phyloP scores from a whole-genome alignment of 345 rosid species.

The Diplotaxis tenuifolia region DNA sequence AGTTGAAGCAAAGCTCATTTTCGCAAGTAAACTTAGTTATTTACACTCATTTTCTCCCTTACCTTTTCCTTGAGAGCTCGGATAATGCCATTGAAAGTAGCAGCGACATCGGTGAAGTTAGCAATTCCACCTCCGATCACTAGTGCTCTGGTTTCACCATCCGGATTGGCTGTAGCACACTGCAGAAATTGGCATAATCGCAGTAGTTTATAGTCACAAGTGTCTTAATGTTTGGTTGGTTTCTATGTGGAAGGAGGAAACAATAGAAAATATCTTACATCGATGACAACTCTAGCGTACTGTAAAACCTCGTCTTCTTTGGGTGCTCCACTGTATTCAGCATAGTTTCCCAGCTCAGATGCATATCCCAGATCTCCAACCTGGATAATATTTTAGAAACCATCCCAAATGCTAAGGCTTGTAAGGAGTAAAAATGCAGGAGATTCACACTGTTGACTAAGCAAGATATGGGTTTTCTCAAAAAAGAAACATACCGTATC shows the following conservation, averaged over 20 bases:
- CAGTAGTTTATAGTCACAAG: not conserved
- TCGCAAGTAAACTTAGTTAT: conserved; percentile 48
- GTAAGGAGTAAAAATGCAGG: conserved; percentile 6
- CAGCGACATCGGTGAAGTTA: conserved; percentile 94
- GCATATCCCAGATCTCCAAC: conserved; percentile 97
- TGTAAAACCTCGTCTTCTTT: conserved; percentile 96
- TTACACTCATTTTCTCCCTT: conserved; percentile 63
- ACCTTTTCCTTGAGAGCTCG: conserved; percentile 95
- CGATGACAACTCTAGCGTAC: conserved; percentile 96
- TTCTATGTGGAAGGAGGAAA: conserved; percentile 1
- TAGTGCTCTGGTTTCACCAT: conserved; percentile 82
- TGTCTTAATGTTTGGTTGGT: not conserved
- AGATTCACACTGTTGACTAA: not conserved
- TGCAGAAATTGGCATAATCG: conserved; percentile 26
- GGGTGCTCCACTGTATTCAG: conserved; percentile 97
- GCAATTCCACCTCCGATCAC: conserved; percentile 98
- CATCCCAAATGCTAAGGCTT: not conserved
- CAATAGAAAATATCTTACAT: conserved; percentile 46
- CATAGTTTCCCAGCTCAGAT: conserved; percentile 86
- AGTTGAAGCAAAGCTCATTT: conserved; percentile 38
- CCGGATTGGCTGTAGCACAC: conserved; percentile 92
- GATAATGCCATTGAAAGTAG: conserved; percentile 95
- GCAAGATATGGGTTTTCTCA: not conserved
- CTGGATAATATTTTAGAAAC: conserved; percentile 37
- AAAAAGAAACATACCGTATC: conserved; percentile 63